A percentile compares a stretch with the other conserved stretches of the same genome.
These are phyloP conservation scores for Plasmodium falciparum DNA, from an alignment of 169 alveolate species.

Conservation along the genomic window DNA sequence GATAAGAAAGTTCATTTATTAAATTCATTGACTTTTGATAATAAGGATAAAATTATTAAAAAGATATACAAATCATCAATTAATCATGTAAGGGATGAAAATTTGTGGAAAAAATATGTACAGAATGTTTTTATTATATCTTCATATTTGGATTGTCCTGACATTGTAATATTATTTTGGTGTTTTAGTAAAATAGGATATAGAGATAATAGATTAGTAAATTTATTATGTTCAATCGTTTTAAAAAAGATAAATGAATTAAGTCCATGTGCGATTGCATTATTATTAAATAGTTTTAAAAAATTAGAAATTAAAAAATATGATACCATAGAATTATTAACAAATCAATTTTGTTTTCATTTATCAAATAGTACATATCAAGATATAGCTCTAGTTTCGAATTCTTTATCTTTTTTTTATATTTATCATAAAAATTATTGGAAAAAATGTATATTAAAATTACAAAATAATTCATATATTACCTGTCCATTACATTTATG, in stretches of 20 bases:
- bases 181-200: slow-evolving; percentile 86
- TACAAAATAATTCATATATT: slow-evolving; percentile 80
- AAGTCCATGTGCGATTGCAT: slow-evolving; percentile 81
- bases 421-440: slow-evolving; percentile 82
- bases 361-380: slow-evolving; percentile 80
- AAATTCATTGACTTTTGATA: slow-evolving; percentile 37
- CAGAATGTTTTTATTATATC: slow-evolving; percentile 76
- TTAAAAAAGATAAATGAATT: slow-evolving; percentile 75
- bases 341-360: slow-evolving; percentile 82
- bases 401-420: slow-evolving; percentile 82
- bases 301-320: slow-evolving; percentile 81
- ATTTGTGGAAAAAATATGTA: slow-evolving; percentile 85
- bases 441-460: slow-evolving; percentile 76
- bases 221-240: slow-evolving; percentile 78
- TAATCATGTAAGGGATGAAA: slow-evolving; percentile 84
- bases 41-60: slow-evolving; percentile 73
- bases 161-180: slow-evolving; percentile 82
- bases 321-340: slow-evolving; percentile 84
- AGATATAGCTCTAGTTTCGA: slow-evolving; percentile 85
- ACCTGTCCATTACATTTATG: slow-evolving; percentile 80
- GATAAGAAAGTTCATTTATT: neutral
- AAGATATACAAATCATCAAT: slow-evolving; percentile 83
- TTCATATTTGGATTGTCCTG: slow-evolving; percentile 79
- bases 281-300: slow-evolving; percentile 84
- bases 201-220: slow-evolving; percentile 79